A percentile compares a stretch with the other conserved stretches of the same genome.
These are phyloP conservation scores for Sordaria brevicollis DNA, from an alignment of 495 filamentous ascomycete genomes.

Conservation along the genomic window DNA sequence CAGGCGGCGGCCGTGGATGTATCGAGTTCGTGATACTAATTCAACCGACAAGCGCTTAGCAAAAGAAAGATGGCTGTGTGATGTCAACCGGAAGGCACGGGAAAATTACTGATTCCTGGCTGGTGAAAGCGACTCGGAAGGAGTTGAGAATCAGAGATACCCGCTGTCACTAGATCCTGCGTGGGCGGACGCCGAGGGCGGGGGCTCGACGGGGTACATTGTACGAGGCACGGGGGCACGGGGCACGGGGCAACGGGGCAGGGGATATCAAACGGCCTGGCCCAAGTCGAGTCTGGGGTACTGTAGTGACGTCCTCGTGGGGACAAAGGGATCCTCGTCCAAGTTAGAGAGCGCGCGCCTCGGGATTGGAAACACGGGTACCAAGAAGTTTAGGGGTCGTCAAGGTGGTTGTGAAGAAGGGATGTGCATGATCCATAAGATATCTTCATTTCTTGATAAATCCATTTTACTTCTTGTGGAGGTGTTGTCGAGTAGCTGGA, in stretches of 20 bases:
- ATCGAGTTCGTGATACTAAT: not conserved
- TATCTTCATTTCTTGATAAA: not conserved
- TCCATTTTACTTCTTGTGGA: not conserved
- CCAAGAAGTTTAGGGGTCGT: not conserved
- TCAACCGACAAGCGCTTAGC: not conserved
- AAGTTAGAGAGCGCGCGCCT: not conserved
- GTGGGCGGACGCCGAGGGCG: not conserved
- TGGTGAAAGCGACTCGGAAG: not conserved
- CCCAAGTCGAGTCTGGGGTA: not conserved
- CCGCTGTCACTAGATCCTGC: not conserved
- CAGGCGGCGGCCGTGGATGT: not conserved
- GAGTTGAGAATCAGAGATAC: not conserved
- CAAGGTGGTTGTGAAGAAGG: not conserved
- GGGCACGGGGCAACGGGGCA: not conserved
- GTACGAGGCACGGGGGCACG: not conserved
- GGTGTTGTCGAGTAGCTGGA: not conserved
- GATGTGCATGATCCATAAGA: not conserved
- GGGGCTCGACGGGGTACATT: not conserved
- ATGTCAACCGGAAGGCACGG: not conserved
- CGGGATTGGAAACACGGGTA: not conserved
- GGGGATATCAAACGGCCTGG: not conserved
- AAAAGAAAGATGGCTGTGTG: not conserved
- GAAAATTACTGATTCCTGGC: not conserved
- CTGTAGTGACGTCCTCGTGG: not conserved
- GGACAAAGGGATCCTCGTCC: not conserved